A percentile compares a stretch with the other conserved stretches of the same genome.
Evolutionary conservation across 371 early-diverging fungal genomes (phyloP).

Genomic region (Mucor mucedo): DNA sequence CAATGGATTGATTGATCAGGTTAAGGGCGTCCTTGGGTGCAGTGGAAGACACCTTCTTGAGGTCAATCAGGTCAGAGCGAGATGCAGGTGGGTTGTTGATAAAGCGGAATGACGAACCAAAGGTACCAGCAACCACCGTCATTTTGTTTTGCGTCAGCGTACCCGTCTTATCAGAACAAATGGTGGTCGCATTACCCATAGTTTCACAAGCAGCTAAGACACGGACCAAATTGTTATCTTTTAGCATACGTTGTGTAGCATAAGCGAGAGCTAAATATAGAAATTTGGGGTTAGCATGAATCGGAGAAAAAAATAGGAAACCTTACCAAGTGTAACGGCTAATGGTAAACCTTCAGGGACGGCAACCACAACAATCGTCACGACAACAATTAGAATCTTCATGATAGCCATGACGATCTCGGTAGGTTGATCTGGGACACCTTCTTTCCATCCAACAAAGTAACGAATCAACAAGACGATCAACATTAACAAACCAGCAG

Average conservation of each 20-base stretch:
- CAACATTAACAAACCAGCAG: conserved; percentile 72
- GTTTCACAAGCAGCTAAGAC: conserved; percentile 87
- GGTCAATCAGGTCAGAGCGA: conserved; percentile 40
- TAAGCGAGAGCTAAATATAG: conserved; percentile 65
- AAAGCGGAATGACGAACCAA: conserved; percentile 44
- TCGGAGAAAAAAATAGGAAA: neutral
- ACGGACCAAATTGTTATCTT: conserved; percentile 87
- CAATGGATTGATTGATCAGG: conserved; percentile 62
- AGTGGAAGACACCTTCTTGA: conserved; percentile 23
- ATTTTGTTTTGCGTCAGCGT: conserved; percentile 86
- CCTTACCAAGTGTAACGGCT: conserved; percentile 62
- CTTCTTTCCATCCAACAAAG: conserved; percentile 48
- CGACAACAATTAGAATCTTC: conserved; percentile 63
- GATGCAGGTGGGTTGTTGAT: conserved; percentile 38
- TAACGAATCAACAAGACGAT: conserved; percentile 67
- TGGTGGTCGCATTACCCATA: conserved; percentile 90
- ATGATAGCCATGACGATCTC: conserved; percentile 50
- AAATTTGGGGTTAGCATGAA: conserved; percentile 4
- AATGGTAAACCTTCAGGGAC: conserved; percentile 78
- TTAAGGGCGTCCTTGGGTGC: conserved; percentile 42
- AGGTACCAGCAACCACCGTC: conserved; percentile 74
- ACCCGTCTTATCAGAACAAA: conserved; percentile 90
- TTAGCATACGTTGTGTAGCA: conserved; percentile 76
- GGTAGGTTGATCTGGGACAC: conserved; percentile 30
- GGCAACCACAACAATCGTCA: conserved; percentile 74